These are phyloP conservation scores for Solanum dulcamara DNA, from an alignment of 257 asterid species.

Conservation along the genomic window DNA sequence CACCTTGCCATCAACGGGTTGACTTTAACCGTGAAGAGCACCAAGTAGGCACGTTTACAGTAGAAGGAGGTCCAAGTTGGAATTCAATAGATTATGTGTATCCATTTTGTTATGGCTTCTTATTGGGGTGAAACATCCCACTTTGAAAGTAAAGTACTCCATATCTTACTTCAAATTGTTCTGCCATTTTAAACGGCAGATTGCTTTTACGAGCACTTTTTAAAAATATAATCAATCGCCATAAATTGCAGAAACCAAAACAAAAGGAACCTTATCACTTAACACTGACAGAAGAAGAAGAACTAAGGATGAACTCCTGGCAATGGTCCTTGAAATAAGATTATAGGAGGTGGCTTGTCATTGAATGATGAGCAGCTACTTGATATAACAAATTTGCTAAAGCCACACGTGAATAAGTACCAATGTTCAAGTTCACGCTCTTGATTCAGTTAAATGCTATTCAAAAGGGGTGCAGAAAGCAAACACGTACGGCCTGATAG, in stretches of 20 bases:
- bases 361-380: neutral
- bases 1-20: neutral
- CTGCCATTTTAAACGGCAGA: neutral
- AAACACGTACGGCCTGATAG: neutral
- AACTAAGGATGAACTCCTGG: neutral
- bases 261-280: neutral
- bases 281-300: neutral
- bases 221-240: neutral
- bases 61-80: neutral
- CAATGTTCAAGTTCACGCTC: neutral
- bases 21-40: neutral
- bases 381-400: neutral
- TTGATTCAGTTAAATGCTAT: neutral
- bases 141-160: neutral
- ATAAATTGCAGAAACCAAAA: neutral
- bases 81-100: neutral
- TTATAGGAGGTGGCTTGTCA: neutral
- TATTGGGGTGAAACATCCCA: neutral
- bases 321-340: neutral
- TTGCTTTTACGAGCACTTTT: neutral
- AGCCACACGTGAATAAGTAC: neutral
- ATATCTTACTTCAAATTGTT: neutral
- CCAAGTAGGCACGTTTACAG: neutral
- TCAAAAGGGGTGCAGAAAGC: neutral
- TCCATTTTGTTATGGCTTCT: neutral